A percentile compares a stretch with the other conserved stretches of the same genome.
These are phyloP conservation scores for Arthroderma uncinatum DNA, from an alignment of 2,329 filamentous ascomycete genomes.

Conservation along the genomic window DNA sequence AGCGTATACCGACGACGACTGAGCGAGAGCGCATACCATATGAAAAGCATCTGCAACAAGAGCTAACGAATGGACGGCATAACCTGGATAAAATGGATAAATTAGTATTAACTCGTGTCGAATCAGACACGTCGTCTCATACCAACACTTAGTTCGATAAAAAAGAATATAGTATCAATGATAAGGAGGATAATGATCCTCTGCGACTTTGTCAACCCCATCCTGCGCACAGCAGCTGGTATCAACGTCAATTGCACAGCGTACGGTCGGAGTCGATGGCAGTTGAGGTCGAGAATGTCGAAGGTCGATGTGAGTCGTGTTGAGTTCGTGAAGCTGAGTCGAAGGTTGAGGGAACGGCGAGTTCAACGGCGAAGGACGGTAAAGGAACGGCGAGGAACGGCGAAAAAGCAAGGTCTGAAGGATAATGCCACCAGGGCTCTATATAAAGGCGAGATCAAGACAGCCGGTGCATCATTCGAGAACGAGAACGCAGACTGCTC, in stretches of 20 bases:
- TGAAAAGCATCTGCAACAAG: slow-evolving; percentile 96
- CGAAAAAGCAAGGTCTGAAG: background rate
- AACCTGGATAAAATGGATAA: slow-evolving; percentile 38
- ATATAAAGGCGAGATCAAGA: background rate
- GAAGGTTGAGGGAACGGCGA: too few relatives aligned
- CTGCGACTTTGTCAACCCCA: slow-evolving; percentile 85
- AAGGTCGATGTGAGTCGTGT: background rate
- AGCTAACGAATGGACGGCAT: slow-evolving; percentile 80
- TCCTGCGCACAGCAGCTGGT: slow-evolving; percentile 29
- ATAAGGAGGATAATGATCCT: slow-evolving; percentile 86
- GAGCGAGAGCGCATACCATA: slow-evolving; percentile 54
- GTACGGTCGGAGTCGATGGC: too few relatives aligned
- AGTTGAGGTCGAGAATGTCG: too few relatives aligned
- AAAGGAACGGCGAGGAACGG: too few relatives aligned
- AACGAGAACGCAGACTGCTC: background rate
- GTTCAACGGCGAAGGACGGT: too few relatives aligned
- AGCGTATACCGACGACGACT: background rate
- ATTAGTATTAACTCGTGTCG: too few relatives aligned
- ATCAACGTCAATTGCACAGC: too few relatives aligned
- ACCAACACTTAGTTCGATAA: slow-evolving; percentile 73
- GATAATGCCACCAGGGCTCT: background rate
- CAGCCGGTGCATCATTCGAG: background rate
- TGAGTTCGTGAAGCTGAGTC: background rate
- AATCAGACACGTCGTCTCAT: background rate
- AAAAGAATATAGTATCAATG: slow-evolving; percentile 82